Percentiles rank a stretch among this genome's conserved stretches.
Conservation (phyloP, 495 filamentous ascomycete species). For the Penicillium riverlandense region DNA sequence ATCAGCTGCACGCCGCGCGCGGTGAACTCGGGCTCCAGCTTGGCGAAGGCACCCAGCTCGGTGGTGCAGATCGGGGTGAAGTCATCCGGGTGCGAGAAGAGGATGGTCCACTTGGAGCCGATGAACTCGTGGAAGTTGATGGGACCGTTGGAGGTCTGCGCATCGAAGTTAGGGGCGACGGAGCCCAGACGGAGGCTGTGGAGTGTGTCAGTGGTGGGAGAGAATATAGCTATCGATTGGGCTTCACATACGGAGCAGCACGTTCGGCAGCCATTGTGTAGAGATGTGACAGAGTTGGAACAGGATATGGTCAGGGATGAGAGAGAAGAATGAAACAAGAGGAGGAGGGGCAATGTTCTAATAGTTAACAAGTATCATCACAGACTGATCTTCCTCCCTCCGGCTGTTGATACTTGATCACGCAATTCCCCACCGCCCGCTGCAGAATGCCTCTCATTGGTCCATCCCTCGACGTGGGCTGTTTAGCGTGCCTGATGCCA, state of each 20-base stretch:
- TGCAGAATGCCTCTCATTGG: conserved; percentile 26
- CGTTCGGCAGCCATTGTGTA: conserved; percentile 45
- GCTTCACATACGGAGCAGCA: conserved; percentile 40
- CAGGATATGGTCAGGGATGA: conserved; percentile 1
- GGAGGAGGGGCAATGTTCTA: conserved; percentile 9
- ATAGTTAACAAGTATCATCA: conserved; percentile 6
- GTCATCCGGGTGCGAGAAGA: conserved; percentile 92
- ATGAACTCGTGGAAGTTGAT: conserved; percentile 98
- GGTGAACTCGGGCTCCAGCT: conserved; percentile 93
- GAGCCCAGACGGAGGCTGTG: conserved; percentile 77
- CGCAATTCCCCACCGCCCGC: conserved; percentile 32
- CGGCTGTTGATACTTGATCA: conserved; percentile 19
- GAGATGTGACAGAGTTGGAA: not conserved
- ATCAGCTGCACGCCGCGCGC: conserved; percentile 94
- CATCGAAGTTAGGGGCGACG: conserved; percentile 87
- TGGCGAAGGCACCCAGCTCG: conserved; percentile 94
- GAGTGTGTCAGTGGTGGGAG: not conserved
- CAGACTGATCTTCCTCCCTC: conserved; percentile 16
- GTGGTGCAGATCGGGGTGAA: conserved; percentile 97
- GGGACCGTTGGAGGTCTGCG: conserved; percentile 81
- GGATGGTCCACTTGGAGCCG: conserved; percentile 86
- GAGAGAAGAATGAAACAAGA: conserved; percentile 4
- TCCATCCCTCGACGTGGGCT: conserved; percentile 11
- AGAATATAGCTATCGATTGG: not conserved
- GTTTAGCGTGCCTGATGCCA: conserved; percentile 20